Base-by-base conservation (phyloP, 176 grass and related monocot species). In the Otatea glauca region DNA sequence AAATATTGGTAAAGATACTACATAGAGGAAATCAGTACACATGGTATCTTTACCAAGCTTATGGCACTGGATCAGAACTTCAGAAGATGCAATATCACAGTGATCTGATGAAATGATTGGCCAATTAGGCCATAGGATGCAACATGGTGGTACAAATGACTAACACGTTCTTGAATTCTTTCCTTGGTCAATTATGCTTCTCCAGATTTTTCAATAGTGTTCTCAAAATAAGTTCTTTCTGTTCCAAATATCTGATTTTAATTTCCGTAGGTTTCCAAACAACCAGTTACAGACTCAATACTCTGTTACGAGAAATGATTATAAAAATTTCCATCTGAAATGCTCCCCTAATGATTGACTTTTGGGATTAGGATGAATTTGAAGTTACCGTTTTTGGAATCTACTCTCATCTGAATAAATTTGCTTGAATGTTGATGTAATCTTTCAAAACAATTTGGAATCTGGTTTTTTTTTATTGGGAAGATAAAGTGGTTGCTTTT, bases 71-170 rank as follows among this genome's bases (percentile, higher is more conserved):
- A 68, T 54, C 34, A 72, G 21, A 15, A 38, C 35, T 43, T 72
- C 29, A 65, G 29, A 45, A 63, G 21, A 72, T 47, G 77, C 5
- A 50, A 9, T 83, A 45, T 62, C 39, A 29, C 23, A 11, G 9
- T 9, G 18, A 41, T 9, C 17, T 47, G 25, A 29, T 63, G 23
- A 47, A 64, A 62, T 62, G 55, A 38, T 51, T 86, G 16, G 4
- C 49, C 29, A 72, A 50, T 25, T 77, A 63, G 56, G 60, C 23
- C 50, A n/a, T 77, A 43, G 9, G 48, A 7, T 74, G 42, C 75
- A 62, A 77, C 25, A n/a, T 83, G 18, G 25, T 83, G 18, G 25
- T 20, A 65, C 25, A 62, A 65, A 16, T 2, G 9, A 42, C 15
- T 29, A 68, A 66, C 6, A 7, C 3, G 54, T 62, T 20, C 1